phyloP scores from a whole-genome alignment of 306 rosid species.

The Ormosia semicastrata region DNA sequence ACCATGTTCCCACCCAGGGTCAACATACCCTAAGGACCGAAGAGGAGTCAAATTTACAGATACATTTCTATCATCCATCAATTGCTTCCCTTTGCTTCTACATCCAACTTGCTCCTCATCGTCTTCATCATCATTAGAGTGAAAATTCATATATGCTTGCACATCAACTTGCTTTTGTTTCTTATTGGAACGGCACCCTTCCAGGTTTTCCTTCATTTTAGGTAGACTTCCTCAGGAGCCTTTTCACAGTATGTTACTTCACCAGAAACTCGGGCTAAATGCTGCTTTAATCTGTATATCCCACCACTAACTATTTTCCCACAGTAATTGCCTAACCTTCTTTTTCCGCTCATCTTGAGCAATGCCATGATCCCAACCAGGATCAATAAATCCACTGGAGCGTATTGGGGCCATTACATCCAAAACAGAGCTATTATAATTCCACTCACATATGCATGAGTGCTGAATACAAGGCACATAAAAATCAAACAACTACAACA shows the following conservation, averaged over 20 bases:
- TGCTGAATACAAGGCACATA: conserved; percentile 23
- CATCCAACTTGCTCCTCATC: conserved; percentile 61
- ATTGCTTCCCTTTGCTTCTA: conserved; percentile 82
- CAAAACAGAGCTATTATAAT: conserved; percentile 25
- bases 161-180: conserved; percentile 68
- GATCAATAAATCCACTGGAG: conserved; percentile 82
- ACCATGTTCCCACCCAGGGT: conserved; percentile 99
- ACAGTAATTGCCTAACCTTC: conserved; percentile 97
- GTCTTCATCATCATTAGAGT: conserved; percentile 74
- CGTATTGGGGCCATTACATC: conserved; percentile 70
- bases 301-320: conserved; percentile 98
- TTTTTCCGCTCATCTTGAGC: conserved; percentile 97
- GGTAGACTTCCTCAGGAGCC: conserved; percentile 91
- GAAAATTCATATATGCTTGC: conserved; percentile 69
- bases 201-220: conserved; percentile 87
- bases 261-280: conserved; percentile 95
- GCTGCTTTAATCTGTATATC: conserved; percentile 93
- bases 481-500: conserved; percentile 14
- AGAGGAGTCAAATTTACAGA: conserved; percentile 65
- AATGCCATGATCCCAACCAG: conserved; percentile 96
- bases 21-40: conserved; percentile 86
- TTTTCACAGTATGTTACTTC: conserved; percentile 94
- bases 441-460: conserved; percentile 22
- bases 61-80: conserved; percentile 59
- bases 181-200: conserved; percentile 83